A percentile compares a stretch with the other conserved stretches of the same genome.
These are phyloP conservation scores for Dryas alaskensis DNA, from an alignment of 306 rosid genomes.

Conservation along the genomic window DNA sequence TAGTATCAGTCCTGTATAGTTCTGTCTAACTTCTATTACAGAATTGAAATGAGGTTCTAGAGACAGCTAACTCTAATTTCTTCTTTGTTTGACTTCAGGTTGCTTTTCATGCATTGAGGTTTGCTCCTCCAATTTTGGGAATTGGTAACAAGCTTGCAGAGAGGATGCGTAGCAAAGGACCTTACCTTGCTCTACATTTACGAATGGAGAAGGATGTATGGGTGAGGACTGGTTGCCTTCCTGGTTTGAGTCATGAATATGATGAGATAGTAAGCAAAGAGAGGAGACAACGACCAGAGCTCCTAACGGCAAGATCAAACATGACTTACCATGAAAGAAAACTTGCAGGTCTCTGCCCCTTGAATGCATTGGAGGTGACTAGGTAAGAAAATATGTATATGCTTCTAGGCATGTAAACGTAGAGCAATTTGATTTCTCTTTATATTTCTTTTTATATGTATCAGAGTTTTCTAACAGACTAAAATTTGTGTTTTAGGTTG, in stretches of 20 bases:
- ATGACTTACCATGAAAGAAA: constrained; percentile 88
- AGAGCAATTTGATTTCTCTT: not conserved
- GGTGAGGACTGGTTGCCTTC: constrained; percentile 99
- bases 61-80: constrained; percentile 21
- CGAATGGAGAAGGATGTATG: constrained; percentile 98
- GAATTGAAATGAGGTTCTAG: not conserved
- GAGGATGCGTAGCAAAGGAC: constrained; percentile 88
- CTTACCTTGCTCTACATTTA: constrained; percentile 87
- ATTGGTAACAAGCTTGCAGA: constrained; percentile 71
- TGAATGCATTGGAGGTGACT: constrained; percentile 74
- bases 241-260: constrained; percentile 63
- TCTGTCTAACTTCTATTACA: not conserved
- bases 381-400: constrained; percentile 40
- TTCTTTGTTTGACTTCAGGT: constrained; percentile 51
- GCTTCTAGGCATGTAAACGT: not conserved
- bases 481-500: constrained; percentile 49
- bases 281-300: constrained; percentile 77
- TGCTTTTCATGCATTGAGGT: constrained; percentile 91
- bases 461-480: not conserved
- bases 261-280: constrained; percentile 74
- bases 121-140: constrained; percentile 72
- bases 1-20: not conserved
- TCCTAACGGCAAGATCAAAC: constrained; percentile 81
- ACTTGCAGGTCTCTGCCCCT: constrained; percentile 93
- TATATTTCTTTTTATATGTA: not conserved